Conservation (phyloP, 306 rosid species). For the Elaeagnus macrophylla region DNA sequence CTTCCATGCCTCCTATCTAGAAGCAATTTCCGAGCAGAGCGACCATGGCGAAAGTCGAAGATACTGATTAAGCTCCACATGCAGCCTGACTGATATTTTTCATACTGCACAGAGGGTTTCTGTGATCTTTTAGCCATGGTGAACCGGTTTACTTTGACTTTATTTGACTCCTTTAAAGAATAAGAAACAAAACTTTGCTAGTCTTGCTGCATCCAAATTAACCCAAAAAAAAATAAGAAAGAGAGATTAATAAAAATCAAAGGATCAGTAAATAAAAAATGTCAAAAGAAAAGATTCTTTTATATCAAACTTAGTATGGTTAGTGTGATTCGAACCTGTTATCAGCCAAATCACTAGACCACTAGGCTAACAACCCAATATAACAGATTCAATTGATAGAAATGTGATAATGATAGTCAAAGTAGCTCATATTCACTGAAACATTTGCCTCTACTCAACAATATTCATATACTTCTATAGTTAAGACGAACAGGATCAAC, state of each 20-base stretch:
- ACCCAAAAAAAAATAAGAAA: constrained; percentile 23
- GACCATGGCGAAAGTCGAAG: constrained; percentile 89
- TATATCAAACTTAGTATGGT: too few species aligned
- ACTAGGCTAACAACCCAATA: too few species aligned
- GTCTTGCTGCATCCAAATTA: constrained; percentile 27
- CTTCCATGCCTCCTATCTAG: constrained; percentile 60
- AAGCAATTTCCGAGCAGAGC: constrained; percentile 56
- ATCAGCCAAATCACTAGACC: too few species aligned
- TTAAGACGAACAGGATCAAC: too few species aligned
- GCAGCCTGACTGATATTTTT: constrained; percentile 86
- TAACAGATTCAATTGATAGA: too few species aligned
- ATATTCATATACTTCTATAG: too few species aligned
- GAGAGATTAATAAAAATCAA: constrained; percentile 16
- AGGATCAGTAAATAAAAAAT: not conserved
- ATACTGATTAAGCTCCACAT: constrained; percentile 97
- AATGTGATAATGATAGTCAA: too few species aligned
- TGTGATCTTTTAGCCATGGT: constrained; percentile 73
- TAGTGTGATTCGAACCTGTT: too few species aligned
- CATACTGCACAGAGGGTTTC: constrained; percentile 55
- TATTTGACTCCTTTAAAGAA: not conserved
- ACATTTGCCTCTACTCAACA: too few species aligned
- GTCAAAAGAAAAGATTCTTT: too few species aligned
- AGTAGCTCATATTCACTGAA: too few species aligned
- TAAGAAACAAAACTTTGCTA: constrained; percentile 12
- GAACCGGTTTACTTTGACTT: constrained; percentile 18